Evolutionary conservation across 2,329 filamentous ascomycete species (phyloP), one percentile per base, ranked within the genome.

Genomic region (Stachybotrys chartarum): DNA sequence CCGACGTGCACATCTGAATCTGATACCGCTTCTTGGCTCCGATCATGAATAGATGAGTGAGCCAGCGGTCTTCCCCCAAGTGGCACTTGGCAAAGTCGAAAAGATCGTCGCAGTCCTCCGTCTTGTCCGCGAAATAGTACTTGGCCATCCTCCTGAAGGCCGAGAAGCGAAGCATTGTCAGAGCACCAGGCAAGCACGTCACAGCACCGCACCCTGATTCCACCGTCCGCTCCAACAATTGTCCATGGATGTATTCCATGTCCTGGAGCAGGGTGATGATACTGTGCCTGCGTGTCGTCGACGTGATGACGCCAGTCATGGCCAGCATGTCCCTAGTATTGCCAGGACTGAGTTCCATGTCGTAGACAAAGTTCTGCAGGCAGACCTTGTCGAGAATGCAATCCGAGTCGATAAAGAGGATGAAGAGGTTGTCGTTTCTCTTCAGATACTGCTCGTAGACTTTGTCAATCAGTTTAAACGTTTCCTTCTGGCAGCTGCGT

Each of bases 21-120:
- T 97, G 94, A 70, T 96, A 95, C 46, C 90, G 83, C 70, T 95
- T 85, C 75, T 91, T 90, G 49, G 93, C 92, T 30, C 91, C 92
- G 66, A 97, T 94, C 94, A 99, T 99, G 78, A 99, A 97, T 56
- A 99, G 80, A 76, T 99, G 94, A 1, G 93, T 99, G 55, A 97
- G 81, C 92, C 93, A 97, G 59, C 93, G 83, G 72, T 99, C 94
- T 72, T 97, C 94, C 45, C 94, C 94, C 48, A 97, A 74, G 73
- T 97, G 92, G 65, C 90, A 92, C 74, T 97, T 97, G 55, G 90
- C 91, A 68, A 93, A 97, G 69, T 99, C 93, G 67, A 99, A 99
- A 12, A 97, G 78, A 70, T 97, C 93, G 57, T 96, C 90, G 66
- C 91, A 96, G 67, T 96, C 89, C 70, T 96, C 93, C 5, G 91